Evolutionary conservation across 148 eudicot genomes (phyloP), one percentile per base, ranked within the genome.

Genomic region (Rheum nobile): DNA sequence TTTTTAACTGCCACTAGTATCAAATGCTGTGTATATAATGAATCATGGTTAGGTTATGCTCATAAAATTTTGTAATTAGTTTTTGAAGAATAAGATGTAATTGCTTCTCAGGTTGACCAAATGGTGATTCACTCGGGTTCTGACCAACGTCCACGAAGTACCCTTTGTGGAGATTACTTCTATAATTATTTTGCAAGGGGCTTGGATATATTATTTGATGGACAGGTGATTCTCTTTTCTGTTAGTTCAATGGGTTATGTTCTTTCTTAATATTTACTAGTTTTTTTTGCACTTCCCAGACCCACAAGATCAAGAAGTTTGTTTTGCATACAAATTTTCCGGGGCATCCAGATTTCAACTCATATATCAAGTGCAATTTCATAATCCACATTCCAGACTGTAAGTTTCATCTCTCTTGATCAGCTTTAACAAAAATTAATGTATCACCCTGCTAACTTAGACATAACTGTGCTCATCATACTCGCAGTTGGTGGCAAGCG

Each of bases 71-170:
- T 63, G 50, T 72, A 1, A 17, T 26, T 47, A 72, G 42, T 32
- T 73, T 52, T 50, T 35, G 16, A 31, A 32, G 75, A 73, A 28
- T 50, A 31, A 50, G 13, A 50, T 32, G 37, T 47, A 31, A 11
- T 61, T 41, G 21, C 46, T 22, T 31, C n/a, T 72, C 85, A 95
- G 99, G 97, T 95, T 67, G 99, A 95, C 73, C 99, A 95, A 82
- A 95, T 95, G 99, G 96, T 92, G 57, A 95, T 95, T 74, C 99
- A 95, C 84, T 95, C 97, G 21, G 93, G 92, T 47, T 88, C 94
- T 14, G 96, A 95, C 83, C 91, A 89, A 59, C 83, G 92, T 35
- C 97, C 99, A 67, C 79, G 86, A 75, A 88, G 90, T 37, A 95
- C 99, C 41, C 91, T 92, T 22, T 91, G 99, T 82, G 97, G 96